These are phyloP conservation scores for Chloranthus sessilifolius DNA, from an alignment of 164 flowering plant genomes.

Conservation along the genomic window DNA sequence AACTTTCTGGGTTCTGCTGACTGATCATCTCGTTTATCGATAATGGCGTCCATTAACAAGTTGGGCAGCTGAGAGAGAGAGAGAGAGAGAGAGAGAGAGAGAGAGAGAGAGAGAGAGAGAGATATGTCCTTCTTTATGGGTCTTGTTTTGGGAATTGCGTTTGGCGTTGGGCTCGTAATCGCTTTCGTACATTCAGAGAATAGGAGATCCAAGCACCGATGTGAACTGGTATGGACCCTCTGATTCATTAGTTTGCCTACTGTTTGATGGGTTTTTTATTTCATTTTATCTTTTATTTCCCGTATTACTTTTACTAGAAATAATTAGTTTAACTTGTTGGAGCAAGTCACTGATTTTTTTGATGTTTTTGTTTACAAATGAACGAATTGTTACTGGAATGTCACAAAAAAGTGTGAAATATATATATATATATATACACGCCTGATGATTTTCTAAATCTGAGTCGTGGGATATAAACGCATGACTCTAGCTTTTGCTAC, in stretches of 20 bases:
- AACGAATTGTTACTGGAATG: not conserved
- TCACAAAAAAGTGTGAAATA: not conserved
- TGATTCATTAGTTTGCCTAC: not conserved
- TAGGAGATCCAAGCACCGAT: conserved; percentile 44
- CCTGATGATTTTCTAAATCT: too few species aligned
- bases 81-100: too few species aligned
- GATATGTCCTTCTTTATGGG: conserved; percentile 71
- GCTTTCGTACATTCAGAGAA: conserved; percentile 66
- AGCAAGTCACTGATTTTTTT: not conserved
- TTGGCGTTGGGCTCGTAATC: conserved; percentile 51
- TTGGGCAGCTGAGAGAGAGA: too few species aligned
- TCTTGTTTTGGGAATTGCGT: conserved; percentile 42
- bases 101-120: too few species aligned
- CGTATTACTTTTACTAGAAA: not conserved
- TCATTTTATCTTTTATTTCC: not conserved
- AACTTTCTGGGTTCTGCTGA: too few species aligned
- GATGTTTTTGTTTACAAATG: not conserved
- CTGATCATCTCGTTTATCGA: too few species aligned
- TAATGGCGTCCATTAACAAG: too few species aligned
- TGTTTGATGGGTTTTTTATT: not conserved
- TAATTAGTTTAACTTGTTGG: not conserved
- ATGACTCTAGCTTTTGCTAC: too few species aligned
- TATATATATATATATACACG: too few species aligned
- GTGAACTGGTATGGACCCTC: conserved; percentile 42
- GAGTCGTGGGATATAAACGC: too few species aligned